Conservation (phyloP, 2,329 filamentous ascomycete species). For the Venturia asperata region DNA sequence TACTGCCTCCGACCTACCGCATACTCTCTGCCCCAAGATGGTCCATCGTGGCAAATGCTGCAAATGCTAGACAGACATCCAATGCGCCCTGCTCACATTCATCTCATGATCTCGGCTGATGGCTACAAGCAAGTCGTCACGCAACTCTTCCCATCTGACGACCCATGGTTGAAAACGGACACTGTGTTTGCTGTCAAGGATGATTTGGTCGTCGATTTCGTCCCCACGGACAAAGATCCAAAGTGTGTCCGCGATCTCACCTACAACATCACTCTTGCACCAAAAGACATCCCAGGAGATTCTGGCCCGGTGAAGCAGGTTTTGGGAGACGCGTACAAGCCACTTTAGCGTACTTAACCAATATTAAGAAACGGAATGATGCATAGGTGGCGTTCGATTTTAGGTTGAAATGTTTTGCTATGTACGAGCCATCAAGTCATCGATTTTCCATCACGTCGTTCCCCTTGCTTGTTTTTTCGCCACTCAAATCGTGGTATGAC, state of each 20-base stretch:
- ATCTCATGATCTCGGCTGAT: conserved; percentile 49
- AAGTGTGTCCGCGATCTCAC: conserved; percentile 53
- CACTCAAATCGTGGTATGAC: too few relatives aligned
- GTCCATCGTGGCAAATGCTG: conserved; percentile 48
- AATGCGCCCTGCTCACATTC: conserved; percentile 56
- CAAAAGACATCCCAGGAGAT: conserved; percentile 24
- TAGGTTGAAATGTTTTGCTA: not conserved
- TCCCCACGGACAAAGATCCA: conserved; percentile 43
- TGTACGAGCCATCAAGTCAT: not conserved
- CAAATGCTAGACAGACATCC: conserved; percentile 50
- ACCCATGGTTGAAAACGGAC: conserved; percentile 51
- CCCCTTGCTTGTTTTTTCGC: too few relatives aligned
- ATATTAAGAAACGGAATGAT: not conserved
- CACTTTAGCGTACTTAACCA: not conserved
- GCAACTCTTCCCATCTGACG: conserved; percentile 53
- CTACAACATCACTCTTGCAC: conserved; percentile 54
- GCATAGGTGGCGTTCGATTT: not conserved
- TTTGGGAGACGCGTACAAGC: conserved; percentile 7
- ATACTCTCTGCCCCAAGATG: conserved; percentile 63
- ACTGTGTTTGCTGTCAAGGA: conserved; percentile 57
- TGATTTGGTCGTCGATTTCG: conserved; percentile 52
- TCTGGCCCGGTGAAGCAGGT: conserved; percentile 12
- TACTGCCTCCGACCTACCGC: conserved; percentile 70
- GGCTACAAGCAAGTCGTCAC: conserved; percentile 51
- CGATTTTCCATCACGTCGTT: not conserved